Base-by-base conservation (phyloP, 495 filamentous ascomycete species). In the Talaromyces adpressus region DNA sequence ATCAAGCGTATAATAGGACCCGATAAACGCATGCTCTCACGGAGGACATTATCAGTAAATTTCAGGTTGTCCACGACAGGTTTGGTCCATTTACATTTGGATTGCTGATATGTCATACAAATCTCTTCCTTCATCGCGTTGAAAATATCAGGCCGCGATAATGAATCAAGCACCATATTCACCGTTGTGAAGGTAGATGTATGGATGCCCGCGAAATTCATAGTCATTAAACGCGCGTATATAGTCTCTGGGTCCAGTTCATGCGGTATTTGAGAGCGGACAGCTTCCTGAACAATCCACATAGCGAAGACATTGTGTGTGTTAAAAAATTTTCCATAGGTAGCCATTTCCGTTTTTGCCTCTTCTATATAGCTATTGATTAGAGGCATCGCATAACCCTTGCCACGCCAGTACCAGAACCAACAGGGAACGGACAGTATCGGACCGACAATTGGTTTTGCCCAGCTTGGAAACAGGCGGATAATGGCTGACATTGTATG, bases 141-240 rank as follows among this genome's bases (percentile, higher is more conserved):
- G 14, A 53, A 53, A 27, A 27, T 9, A 53, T 53, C 51, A 5
- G 51, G 51, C 51, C 51, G 20, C 22, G 51, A 53, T 7, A 53
- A 23, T 22, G 23, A 53, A 36, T 63, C 49, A n/a, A 56, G 39
- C 6, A 63, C 22, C 18, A 56, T 30, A 56, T 63, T 56, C 22
- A 56, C 47, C 61, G 25, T 57, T 22, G 49, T 63, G 9, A 41
- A 47, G 34, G 59, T 11, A n/a, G 59, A 45, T n/a, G 59, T 61
- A 22, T 61, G 59, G 59, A 61, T 61, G 20, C 34, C 29, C 0
- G 36, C 34, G n/a, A 61, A 27, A 47, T 45, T 61, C 29, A 61
- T 39, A 1, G 25, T 41, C 36, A 47, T 39, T 36, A 61, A 53
- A 16, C 51, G 51, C 5, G 51, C 51, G 20, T 25, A 53, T 20